phyloP scores from a whole-genome alignment of 2,329 filamentous ascomycete genomes.

The Nakataea oryzae region DNA sequence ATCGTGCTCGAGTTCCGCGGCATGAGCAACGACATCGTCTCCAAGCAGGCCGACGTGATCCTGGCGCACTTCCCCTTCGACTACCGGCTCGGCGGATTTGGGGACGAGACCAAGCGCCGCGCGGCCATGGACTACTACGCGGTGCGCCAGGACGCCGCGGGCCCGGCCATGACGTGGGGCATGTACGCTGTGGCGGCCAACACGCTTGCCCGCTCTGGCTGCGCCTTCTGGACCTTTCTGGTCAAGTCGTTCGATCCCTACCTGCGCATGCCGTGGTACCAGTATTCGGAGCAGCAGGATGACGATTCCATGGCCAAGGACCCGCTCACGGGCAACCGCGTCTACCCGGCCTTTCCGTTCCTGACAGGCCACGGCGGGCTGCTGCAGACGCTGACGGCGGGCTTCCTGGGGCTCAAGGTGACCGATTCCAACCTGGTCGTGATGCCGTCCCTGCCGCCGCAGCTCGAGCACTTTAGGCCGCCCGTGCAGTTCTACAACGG shows the following conservation, averaged over 20 bases:
- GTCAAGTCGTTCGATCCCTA: constrained; percentile 55
- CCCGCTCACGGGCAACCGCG: constrained; percentile 25
- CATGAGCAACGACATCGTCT: constrained; percentile 55
- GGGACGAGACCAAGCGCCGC: constrained; percentile 28
- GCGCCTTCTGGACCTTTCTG: constrained; percentile 57
- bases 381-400: constrained; percentile 56
- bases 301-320: constrained; percentile 50
- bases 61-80: constrained; percentile 53
- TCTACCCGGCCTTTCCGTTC: constrained; percentile 61
- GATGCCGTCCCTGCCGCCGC: constrained; percentile 49
- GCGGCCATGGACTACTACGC: constrained; percentile 12
- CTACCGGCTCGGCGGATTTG: constrained; percentile 22
- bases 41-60: constrained; percentile 63
- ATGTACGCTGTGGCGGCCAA: constrained; percentile 60
- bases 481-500: constrained; percentile 17
- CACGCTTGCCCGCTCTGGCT: constrained; percentile 54
- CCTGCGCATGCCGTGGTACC: constrained; percentile 55
- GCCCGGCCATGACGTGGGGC: constrained; percentile 65
- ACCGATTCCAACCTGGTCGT: constrained; percentile 49
- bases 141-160: constrained; percentile 35
- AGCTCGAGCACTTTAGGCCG: constrained; percentile 37
- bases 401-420: constrained; percentile 55
- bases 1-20: constrained; percentile 55
- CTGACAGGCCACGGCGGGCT: constrained; percentile 61
- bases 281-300: constrained; percentile 57